These are phyloP conservation scores for Blastobotrys petasosporus DNA, from an alignment of 1,139 yeast species.

Conservation along the genomic window DNA sequence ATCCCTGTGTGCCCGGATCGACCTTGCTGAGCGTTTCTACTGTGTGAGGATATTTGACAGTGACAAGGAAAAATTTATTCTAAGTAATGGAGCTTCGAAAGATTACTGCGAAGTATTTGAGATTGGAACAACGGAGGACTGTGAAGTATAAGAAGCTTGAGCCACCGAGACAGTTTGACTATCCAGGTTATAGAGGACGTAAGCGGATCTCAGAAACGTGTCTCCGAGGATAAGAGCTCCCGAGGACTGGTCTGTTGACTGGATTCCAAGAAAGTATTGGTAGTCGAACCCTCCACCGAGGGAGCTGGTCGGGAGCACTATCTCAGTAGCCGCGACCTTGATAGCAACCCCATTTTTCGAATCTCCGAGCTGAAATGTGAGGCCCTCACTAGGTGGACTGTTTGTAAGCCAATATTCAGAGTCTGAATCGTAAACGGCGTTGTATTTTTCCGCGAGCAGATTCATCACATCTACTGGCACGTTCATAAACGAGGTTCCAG, in stretches of 20 bases:
- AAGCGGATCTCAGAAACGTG: slow-evolving; percentile 66
- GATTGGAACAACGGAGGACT: slow-evolving; percentile 17
- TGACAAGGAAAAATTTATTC: no score
- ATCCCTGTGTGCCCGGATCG: no score
- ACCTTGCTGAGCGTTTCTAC: no score
- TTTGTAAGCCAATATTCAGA: slow-evolving; percentile 22
- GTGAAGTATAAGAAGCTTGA: slow-evolving; percentile 38
- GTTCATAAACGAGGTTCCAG: slow-evolving; percentile 32
- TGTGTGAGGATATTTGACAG: no score
- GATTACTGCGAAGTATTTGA: no score
- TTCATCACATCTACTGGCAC: slow-evolving; percentile 38
- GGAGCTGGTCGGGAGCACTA: slow-evolving; percentile 23
- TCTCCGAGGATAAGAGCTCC: slow-evolving; percentile 52
- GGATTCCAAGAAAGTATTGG: slow-evolving; percentile 12
- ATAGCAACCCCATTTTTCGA: slow-evolving; percentile 24
- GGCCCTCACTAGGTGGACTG: slow-evolving; percentile 14
- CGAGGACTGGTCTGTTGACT: no score
- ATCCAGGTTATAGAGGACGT: slow-evolving; percentile 73
- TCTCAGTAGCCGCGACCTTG: slow-evolving; percentile 25
- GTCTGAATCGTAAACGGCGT: slow-evolving; percentile 20
- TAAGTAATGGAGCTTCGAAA: no score
- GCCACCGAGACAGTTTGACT: slow-evolving; percentile 61
- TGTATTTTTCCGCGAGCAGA: slow-evolving; percentile 21
- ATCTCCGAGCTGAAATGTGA: slow-evolving; percentile 25
- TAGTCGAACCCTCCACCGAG: slow-evolving; percentile 21